Base-by-base conservation (phyloP, 2,329 filamentous ascomycete species). In the Scorias spongiosa region DNA sequence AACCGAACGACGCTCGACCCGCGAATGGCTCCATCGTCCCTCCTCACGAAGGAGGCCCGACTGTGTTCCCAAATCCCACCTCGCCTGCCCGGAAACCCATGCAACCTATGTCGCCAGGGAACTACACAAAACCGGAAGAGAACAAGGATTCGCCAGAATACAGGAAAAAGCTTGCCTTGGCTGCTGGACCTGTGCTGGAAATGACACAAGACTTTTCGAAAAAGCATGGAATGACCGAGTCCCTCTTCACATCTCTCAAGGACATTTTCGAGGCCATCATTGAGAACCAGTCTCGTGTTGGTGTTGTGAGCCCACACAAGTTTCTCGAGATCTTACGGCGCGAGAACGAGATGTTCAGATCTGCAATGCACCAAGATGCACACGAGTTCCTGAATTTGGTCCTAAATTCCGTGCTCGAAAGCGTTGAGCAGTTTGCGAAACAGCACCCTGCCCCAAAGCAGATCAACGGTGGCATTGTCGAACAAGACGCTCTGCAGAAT, bases 311-410 rank as follows among this genome's bases (percentile, higher is more conserved):
- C 57, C 91, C 91, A 1, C 81, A 89, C 55, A 81, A 88, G 49
- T 95, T 98, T 50, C 71, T 98, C 30, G 89, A 98, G 58, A 88
- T 95, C 20, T 78, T 98, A 57, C 85, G 88, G 58, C 78, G 84
- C 49, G 86, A 96, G 55, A 93, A 98, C 60, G 91, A 98, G 62
- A 88, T 94, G 81, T 98, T 98, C 57, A 80, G 87, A 46, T 89
- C 87, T 34, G 84, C 88, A 3, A 94, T 95, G 84, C 91, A 98
- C 62, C 91, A 98, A 61, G 91, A 98, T 60, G 91, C 91, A 1
- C 91, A 98, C 62, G 91, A 98, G 59, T 98, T 98, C 53, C 77
- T 96, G 54, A 93, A 93, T 47, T 69, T 96, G 29, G 73, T 98
- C 2, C 70, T 98, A n/a, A 98, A 98, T 62, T 84, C 94, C 59